Conservation (phyloP, 1,284 basidiomycete genomes). For the Acaromyces ingoldii region DNA sequence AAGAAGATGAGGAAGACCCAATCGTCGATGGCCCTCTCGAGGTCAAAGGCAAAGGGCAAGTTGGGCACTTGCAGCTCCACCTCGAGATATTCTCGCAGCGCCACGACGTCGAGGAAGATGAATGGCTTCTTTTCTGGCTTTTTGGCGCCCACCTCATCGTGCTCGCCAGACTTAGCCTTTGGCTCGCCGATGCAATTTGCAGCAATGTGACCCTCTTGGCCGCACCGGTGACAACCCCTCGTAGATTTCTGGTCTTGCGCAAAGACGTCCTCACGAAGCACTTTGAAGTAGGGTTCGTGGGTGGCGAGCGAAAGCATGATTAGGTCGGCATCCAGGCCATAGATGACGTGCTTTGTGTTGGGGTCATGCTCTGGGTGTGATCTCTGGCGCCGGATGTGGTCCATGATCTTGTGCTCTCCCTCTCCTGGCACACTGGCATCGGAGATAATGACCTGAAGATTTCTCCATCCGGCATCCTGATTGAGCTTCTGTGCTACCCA, state of each 20-base stretch:
- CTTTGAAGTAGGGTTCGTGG: constrained; percentile 95
- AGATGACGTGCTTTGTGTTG: constrained; percentile 94
- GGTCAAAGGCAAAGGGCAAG: constrained; percentile 78
- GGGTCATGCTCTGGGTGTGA: constrained; percentile 82
- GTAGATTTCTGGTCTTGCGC: constrained; percentile 63
- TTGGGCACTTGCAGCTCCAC: constrained; percentile 81
- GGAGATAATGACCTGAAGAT: constrained; percentile 78
- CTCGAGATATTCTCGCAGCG: constrained; percentile 93
- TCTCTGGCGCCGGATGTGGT: constrained; percentile 88
- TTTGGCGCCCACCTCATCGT: constrained; percentile 42
- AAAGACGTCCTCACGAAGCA: constrained; percentile 97
- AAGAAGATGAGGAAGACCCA: constrained; percentile 99
- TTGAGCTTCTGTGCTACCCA: constrained; percentile 97
- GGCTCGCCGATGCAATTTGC: constrained; percentile 68
- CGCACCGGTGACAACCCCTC: constrained; percentile 74
- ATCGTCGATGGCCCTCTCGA: constrained; percentile 97
- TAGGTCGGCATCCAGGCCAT: constrained; percentile 95
- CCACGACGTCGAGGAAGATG: constrained; percentile 95
- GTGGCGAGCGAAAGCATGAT: constrained; percentile 98
- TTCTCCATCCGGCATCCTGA: constrained; percentile 88
- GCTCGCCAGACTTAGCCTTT: constrained; percentile 54
- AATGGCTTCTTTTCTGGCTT: constrained; percentile 80
- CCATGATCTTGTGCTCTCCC: constrained; percentile 99
- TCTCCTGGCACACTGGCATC: constrained; percentile 96
- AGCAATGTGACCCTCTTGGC: constrained; percentile 87